Evolutionary conservation across 1,139 yeast genomes (phyloP).

Genomic region (Diutina sp.): DNA sequence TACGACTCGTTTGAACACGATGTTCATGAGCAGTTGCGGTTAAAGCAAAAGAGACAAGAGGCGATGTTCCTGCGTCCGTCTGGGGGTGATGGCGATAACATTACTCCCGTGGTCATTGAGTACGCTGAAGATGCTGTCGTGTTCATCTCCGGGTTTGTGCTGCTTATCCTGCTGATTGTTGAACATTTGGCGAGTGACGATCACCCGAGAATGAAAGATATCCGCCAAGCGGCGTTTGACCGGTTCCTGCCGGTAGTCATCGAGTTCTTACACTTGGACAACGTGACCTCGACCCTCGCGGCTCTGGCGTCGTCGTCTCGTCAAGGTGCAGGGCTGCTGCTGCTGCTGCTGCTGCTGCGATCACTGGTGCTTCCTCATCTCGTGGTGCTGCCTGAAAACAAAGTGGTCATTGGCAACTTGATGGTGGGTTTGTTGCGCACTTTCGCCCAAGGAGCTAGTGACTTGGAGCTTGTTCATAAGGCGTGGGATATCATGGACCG

Average conservation of each 20-base stretch:
- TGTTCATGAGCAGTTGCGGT: slow-evolving; percentile 17
- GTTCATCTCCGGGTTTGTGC: slow-evolving; percentile 59
- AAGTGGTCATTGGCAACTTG: slow-evolving; percentile 23
- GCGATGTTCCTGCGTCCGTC: slow-evolving; percentile 16
- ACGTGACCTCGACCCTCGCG: slow-evolving; percentile 13
- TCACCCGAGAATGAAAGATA: background rate
- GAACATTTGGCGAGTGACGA: background rate
- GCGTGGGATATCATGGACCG: slow-evolving; percentile 65
- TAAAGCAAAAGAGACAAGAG: slow-evolving; percentile 25
- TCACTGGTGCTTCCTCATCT: background rate
- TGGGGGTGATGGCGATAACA: slow-evolving; percentile 4
- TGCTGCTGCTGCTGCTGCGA: background rate
- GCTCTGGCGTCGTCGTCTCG: background rate
- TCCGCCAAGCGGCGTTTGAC: slow-evolving; percentile 12
- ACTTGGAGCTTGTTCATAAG: slow-evolving; percentile 22
- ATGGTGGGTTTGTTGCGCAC: slow-evolving; percentile 31
- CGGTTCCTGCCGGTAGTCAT: slow-evolving; percentile 23
- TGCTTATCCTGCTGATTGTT: slow-evolving; percentile 22
- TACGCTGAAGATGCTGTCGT: slow-evolving; percentile 76
- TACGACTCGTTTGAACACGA: slow-evolving; percentile 28
- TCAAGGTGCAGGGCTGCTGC: background rate
- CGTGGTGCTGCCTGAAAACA: slow-evolving; percentile 12
- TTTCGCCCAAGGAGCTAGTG: slow-evolving; percentile 29
- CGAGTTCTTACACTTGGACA: slow-evolving; percentile 29
- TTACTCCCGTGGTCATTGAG: slow-evolving; percentile 21